These are phyloP conservation scores for Coprinopsis strossmayeri DNA, from an alignment of 768 basidiomycete genomes.

Conservation along the genomic window DNA sequence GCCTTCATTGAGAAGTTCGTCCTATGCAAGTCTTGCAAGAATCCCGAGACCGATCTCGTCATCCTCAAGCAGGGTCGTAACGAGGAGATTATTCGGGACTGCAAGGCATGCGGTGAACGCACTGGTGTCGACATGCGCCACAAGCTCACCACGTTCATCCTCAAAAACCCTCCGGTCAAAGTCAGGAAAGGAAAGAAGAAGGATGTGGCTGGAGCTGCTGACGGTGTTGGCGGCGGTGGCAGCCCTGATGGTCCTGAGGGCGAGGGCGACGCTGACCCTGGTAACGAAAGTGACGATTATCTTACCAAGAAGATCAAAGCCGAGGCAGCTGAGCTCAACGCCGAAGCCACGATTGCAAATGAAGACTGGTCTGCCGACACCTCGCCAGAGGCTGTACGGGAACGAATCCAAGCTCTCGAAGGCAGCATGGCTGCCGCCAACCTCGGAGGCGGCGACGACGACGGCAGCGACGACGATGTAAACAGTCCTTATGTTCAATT, in stretches of 20 bases:
- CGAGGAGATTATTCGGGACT: slow-evolving; percentile 91
- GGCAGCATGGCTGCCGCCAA: slow-evolving; percentile 45
- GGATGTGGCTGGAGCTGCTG: slow-evolving; percentile 45
- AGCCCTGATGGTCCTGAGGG: slow-evolving; percentile 35
- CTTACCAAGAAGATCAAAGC: slow-evolving; percentile 88
- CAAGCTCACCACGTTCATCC: slow-evolving; percentile 91
- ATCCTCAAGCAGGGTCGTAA: slow-evolving; percentile 75
- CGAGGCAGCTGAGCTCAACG: slow-evolving; percentile 72
- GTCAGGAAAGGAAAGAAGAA: slow-evolving; percentile 67
- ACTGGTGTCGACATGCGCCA: slow-evolving; percentile 94
- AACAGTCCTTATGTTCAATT: slow-evolving; percentile 84
- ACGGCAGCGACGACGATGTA: slow-evolving; percentile 80
- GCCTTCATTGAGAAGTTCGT: slow-evolving; percentile 98
- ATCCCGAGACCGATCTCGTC: slow-evolving; percentile 95
- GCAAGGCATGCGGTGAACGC: slow-evolving; percentile 96
- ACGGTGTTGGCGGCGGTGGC: slow-evolving; percentile 37
- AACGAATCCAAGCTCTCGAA: slow-evolving; percentile 70
- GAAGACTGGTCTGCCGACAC: slow-evolving; percentile 94
- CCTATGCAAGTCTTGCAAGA: slow-evolving; percentile 96
- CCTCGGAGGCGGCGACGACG: slow-evolving; percentile 72
- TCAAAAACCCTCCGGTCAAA: slow-evolving; percentile 95
- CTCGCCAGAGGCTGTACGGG: slow-evolving; percentile 81
- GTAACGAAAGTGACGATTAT: slow-evolving; percentile 80
- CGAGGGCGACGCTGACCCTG: slow-evolving; percentile 23
- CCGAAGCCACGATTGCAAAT: slow-evolving; percentile 50